Conservation (phyloP, 2,329 filamentous ascomycete genomes). For the Paecilomyces fulvus region DNA sequence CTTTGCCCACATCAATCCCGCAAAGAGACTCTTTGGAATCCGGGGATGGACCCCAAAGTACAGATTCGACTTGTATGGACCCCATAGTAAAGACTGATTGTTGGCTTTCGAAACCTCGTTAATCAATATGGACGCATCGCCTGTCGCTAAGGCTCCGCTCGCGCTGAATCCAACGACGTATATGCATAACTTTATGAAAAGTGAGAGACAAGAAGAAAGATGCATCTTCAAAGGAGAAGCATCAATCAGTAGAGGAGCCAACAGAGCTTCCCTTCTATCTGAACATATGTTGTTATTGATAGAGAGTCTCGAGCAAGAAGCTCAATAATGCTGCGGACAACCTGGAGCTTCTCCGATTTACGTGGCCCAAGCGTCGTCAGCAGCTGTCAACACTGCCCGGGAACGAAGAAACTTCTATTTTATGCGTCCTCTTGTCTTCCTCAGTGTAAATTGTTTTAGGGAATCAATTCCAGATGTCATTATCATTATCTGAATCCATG, state of each 20-base stretch:
- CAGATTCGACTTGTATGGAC: constrained; percentile 84
- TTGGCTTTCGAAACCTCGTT: constrained; percentile 40
- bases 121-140: constrained; percentile 27
- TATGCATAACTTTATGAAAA: constrained; percentile 19
- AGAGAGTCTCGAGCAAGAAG: constrained; percentile 5
- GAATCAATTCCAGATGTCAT: not conserved
- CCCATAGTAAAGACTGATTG: constrained; percentile 90
- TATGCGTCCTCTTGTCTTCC: not conserved
- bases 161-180: constrained; percentile 21
- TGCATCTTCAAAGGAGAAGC: constrained; percentile 21
- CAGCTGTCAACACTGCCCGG: not conserved
- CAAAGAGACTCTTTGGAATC: constrained; percentile 69
- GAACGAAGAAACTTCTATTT: not conserved
- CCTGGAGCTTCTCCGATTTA: constrained; percentile 10
- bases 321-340: not conserved
- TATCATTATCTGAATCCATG: not conserved
- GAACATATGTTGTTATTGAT: constrained; percentile 7
- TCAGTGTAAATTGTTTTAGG: not conserved
- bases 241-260: constrained; percentile 8
- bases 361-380: constrained; percentile 24
- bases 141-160: constrained; percentile 12
- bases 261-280: constrained; percentile 9
- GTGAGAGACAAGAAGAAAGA: constrained; percentile 15
- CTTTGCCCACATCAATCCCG: constrained; percentile 80
- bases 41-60: constrained; percentile 88